Evolutionary conservation across 2,329 filamentous ascomycete genomes (phyloP).

Genomic region (Cercospora citrullina): DNA sequence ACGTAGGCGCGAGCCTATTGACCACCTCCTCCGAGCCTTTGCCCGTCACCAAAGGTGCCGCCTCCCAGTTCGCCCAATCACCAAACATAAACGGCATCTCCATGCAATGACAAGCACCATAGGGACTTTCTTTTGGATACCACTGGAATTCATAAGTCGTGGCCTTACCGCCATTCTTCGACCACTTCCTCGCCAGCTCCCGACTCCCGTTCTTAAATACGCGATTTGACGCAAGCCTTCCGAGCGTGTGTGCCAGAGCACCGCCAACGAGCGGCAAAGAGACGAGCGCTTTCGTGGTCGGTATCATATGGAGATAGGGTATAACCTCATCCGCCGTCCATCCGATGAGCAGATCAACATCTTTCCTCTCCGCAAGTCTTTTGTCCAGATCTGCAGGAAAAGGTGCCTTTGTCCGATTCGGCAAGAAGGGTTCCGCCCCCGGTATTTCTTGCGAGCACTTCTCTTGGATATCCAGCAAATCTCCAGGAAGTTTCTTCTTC

Average conservation of each 20-base stretch:
- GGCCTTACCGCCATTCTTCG: not conserved
- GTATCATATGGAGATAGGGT: not conserved
- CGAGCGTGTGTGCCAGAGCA: not conserved
- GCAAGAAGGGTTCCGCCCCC: not conserved
- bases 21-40: not conserved
- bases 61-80: not conserved
- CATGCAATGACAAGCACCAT: slow-evolving; percentile 10
- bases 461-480: not conserved
- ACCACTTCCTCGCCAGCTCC: not conserved
- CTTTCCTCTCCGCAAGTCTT: not conserved
- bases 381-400: not conserved
- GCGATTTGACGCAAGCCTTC: not conserved
- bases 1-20: not conserved
- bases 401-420: not conserved
- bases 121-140: slow-evolving; percentile 3
- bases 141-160: slow-evolving; percentile 10
- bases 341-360: not conserved
- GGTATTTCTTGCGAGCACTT: slow-evolving; percentile 3
- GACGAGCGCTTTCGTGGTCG: not conserved
- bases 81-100: slow-evolving; percentile 13
- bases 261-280: not conserved
- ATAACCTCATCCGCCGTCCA: slow-evolving; percentile 2
- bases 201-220: slow-evolving; percentile 6
- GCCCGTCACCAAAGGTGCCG: not conserved
- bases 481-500: slow-evolving; percentile 1